A percentile compares a stretch with the other conserved stretches of the same genome.
phyloP scores from a whole-genome alignment of 1,284 basidiomycete genomes.

The Boletus albobrunnescens region DNA sequence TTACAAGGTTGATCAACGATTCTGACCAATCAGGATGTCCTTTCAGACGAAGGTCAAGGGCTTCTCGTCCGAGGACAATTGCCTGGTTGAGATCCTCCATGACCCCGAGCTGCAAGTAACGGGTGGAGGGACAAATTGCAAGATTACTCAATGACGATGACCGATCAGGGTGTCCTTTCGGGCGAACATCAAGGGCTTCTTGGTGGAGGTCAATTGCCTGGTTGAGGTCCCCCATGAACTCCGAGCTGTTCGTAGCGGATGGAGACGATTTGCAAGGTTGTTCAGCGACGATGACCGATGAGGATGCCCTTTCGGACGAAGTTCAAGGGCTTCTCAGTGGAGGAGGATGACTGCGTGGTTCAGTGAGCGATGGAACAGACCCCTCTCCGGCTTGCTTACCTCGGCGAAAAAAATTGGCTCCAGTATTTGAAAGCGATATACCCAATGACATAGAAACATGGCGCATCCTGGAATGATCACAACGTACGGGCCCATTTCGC shows the following conservation, averaged over 20 bases:
- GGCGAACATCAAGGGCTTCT: background rate
- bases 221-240: background rate
- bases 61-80: background rate
- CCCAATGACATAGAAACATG: too few relatives aligned
- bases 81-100: background rate
- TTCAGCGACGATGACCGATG: background rate
- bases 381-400: too few relatives aligned
- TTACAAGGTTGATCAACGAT: background rate
- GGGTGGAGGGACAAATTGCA: too few relatives aligned
- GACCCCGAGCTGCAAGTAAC: too few relatives aligned
- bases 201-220: background rate
- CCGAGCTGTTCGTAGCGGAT: background rate
- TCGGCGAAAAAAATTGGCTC: too few relatives aligned
- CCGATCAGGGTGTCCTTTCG: background rate
- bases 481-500: too few relatives aligned
- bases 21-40: background rate
- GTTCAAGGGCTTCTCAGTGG: background rate
- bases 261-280: background rate
- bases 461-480: too few relatives aligned
- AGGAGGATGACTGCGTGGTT: too few relatives aligned
- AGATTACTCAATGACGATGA: background rate
- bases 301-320: background rate
- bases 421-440: too few relatives aligned
- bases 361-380: too few relatives aligned
- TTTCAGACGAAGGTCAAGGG: background rate